Conservation (phyloP, 148 eudicot species). For the Vaccinium corymbosum region DNA sequence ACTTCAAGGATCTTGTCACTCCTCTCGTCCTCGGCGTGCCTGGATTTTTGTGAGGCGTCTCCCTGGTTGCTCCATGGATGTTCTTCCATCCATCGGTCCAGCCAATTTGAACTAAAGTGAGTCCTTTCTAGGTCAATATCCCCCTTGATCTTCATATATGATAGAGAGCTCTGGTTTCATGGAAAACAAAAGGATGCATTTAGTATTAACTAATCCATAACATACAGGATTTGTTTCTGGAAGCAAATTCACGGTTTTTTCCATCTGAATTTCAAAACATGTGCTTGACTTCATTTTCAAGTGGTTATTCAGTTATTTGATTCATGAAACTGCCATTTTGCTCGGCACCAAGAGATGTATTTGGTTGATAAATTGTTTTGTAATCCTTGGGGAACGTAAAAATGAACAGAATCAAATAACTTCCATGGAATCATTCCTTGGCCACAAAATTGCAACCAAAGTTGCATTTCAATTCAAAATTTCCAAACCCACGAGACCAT, state of each 20-base stretch:
- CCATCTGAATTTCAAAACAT: not conserved
- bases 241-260: not conserved
- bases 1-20: slow-evolving; percentile 82
- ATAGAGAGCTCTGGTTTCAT: slow-evolving; percentile 41
- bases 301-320: not conserved
- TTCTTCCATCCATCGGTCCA: slow-evolving; percentile 66
- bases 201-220: not conserved
- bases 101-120: slow-evolving; percentile 40
- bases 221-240: not conserved
- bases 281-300: not conserved
- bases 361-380: not conserved
- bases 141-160: slow-evolving; percentile 34
- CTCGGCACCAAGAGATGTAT: not conserved
- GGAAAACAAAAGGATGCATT: not conserved
- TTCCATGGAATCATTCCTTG: not conserved
- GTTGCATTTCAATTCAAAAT: not conserved
- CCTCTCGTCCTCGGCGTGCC: slow-evolving; percentile 43
- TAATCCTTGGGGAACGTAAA: not conserved
- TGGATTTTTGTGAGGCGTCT: slow-evolving; percentile 23
- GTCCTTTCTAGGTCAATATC: slow-evolving; percentile 20
- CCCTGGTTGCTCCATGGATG: slow-evolving; percentile 46
- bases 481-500: not conserved
- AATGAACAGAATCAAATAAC: not conserved
- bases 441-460: not conserved
- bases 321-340: not conserved